phyloP scores from a whole-genome alignment of 2,329 filamentous ascomycete species.

The Diaporthe sp. region DNA sequence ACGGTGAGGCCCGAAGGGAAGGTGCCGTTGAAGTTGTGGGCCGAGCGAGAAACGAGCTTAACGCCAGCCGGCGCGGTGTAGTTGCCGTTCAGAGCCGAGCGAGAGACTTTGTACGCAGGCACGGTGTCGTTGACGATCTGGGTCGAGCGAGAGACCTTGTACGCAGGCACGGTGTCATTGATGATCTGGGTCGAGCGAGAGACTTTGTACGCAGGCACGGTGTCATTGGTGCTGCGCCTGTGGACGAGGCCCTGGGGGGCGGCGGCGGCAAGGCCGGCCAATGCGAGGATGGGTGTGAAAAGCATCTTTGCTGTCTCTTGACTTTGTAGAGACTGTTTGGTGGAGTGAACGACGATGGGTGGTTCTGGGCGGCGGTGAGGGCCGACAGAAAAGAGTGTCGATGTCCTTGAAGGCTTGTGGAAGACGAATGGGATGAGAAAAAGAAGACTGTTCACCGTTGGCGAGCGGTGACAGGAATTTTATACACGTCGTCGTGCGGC shows the following conservation, averaged over 20 bases:
- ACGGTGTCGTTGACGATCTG: neutral
- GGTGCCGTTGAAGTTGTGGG: slow-evolving; percentile 5
- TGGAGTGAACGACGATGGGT: neutral
- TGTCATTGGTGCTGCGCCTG: slow-evolving; percentile 2
- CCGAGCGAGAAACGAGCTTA: slow-evolving; percentile 15
- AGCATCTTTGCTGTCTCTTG: slow-evolving; percentile 22
- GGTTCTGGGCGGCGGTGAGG: neutral
- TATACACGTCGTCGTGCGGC: slow-evolving; percentile 23
- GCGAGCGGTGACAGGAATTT: slow-evolving; percentile 15
- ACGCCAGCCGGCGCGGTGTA: neutral
- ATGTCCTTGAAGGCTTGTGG: slow-evolving; percentile 1
- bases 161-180: neutral
- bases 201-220: neutral
- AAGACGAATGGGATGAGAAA: slow-evolving; percentile 3
- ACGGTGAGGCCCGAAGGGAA: neutral
- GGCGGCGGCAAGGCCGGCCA: slow-evolving; percentile 32
- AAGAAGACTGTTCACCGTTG: neutral
- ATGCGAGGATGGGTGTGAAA: slow-evolving; percentile 23
- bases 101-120: neutral
- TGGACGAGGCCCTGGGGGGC: slow-evolving; percentile 15
- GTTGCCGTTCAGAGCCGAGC: neutral
- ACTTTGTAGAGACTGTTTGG: neutral
- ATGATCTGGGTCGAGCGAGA: neutral
- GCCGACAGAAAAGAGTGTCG: slow-evolving; percentile 12
- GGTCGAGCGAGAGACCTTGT: neutral